Evolutionary conservation across 2,329 filamentous ascomycete species (phyloP).

Genomic region (Parascedosporium putredinis): DNA sequence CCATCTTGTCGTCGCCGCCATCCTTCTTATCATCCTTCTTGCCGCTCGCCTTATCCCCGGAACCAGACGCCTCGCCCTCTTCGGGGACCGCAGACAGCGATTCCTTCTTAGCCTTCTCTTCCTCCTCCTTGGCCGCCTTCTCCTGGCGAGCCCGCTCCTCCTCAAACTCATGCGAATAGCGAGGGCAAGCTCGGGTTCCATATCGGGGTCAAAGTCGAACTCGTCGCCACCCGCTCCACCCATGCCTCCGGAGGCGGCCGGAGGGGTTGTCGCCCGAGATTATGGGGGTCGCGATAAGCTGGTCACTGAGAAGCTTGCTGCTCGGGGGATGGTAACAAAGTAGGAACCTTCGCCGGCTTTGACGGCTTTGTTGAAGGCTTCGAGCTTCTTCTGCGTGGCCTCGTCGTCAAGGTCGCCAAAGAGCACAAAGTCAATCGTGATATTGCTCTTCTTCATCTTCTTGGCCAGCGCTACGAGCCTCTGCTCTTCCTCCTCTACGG

Average conservation of each 20-base stretch:
- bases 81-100: slow-evolving; percentile 75
- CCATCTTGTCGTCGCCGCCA: slow-evolving; percentile 67
- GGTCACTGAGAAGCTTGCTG: slow-evolving; percentile 84
- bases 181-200: slow-evolving; percentile 88
- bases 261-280: slow-evolving; percentile 68
- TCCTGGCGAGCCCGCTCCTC: slow-evolving; percentile 93
- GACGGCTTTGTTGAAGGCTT: slow-evolving; percentile 86
- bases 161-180: slow-evolving; percentile 93
- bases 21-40: slow-evolving; percentile 37
- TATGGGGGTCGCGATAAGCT: slow-evolving; percentile 81
- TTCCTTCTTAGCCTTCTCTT: slow-evolving; percentile 56
- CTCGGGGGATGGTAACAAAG: slow-evolving; percentile 86
- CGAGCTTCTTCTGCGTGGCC: slow-evolving; percentile 80
- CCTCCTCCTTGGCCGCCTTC: slow-evolving; percentile 58
- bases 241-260: slow-evolving; percentile 44
- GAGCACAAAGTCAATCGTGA: slow-evolving; percentile 86
- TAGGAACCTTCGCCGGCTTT: slow-evolving; percentile 87
- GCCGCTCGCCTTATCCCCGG: slow-evolving; percentile 28
- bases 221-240: slow-evolving; percentile 54
- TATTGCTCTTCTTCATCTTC: slow-evolving; percentile 98
- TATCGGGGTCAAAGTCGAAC: slow-evolving; percentile 68
- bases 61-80: slow-evolving; percentile 47
- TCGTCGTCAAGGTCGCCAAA: slow-evolving; percentile 92
- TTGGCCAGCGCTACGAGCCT: slow-evolving; percentile 80
- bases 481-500: slow-evolving; percentile 82